Evolutionary conservation across 192 early-diverging fungal species (phyloP), one percentile per base, ranked within the genome.

Genomic region (Ambispora gerdemannii): DNA sequence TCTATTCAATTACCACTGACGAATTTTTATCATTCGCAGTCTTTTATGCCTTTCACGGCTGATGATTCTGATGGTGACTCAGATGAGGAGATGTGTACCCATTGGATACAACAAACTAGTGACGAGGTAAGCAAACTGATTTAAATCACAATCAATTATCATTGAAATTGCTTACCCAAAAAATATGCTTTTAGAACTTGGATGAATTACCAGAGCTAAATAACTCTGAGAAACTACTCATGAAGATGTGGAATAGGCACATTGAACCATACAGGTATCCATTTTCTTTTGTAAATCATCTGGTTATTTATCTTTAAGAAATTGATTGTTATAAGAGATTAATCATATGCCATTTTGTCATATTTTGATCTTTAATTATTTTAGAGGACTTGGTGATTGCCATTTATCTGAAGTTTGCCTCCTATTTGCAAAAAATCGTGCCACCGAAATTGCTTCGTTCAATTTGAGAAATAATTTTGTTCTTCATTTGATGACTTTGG

Each of bases 401-500:
- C 49, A 70, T 58, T 49, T 70, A 22, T 28, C 67, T 4, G 53
- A 43, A n/a, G 52, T 70, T 38, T 70, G 67, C 30, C 8, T 70
- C 13, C 52, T 56, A 58, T 70, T 70, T 36, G 52, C 67, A 7
- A 70, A 70, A 33, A n/a, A 47, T 19, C 67, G 67, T 17, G 67
- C 53, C 3, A 20, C n/a, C 28, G 25, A 35, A 35, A 70, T 70
- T 34, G 24, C 33, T 35, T 20, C 22, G 2, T 43, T 58, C 20
- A 28, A 70, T 25, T 25, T 70, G 33, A 53, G 67, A 70, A 70
- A 58, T 53, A 31, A 53, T 51, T 70, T 70, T 70, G 67, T 53
- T 4, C 34, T 53, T 28, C 67, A 70, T 43, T 35, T 70, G 22
- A 33, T 70, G 4, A 53, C 53, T 25, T 52, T 70, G 15, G 25